Evolutionary conservation across 768 basidiomycete genomes (phyloP).

Genomic region (Kwoniella botswanensis): DNA sequence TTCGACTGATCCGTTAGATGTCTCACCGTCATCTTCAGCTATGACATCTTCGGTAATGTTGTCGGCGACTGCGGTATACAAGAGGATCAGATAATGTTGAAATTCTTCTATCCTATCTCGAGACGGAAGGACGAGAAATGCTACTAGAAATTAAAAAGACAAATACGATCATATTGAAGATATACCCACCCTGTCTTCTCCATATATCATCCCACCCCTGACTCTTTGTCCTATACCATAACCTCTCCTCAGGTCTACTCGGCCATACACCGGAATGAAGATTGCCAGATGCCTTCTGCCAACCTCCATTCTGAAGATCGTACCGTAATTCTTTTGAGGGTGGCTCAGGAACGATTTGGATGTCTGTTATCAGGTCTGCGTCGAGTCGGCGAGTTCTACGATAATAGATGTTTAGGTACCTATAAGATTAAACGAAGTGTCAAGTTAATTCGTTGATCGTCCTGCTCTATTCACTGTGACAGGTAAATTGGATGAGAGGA

Average conservation of each 20-base stretch:
- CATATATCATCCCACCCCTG: conserved; percentile 46
- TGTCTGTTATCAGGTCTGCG: conserved; percentile 75
- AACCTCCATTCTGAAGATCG: conserved; percentile 60
- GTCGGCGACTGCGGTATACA: background rate
- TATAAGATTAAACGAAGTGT: background rate
- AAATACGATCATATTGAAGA: background rate
- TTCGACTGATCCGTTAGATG: background rate
- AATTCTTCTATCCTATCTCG: background rate
- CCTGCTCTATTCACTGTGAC: background rate
- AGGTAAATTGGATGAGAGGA: background rate
- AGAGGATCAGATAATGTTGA: background rate
- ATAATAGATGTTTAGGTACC: conserved; percentile 74
- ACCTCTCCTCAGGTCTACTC: conserved; percentile 64
- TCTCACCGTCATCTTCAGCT: conserved; percentile 16
- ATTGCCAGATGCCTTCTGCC: conserved; percentile 71
- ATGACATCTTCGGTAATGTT: background rate
- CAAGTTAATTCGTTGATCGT: too few species aligned
- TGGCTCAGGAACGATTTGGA: conserved; percentile 68
- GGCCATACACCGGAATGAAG: conserved; percentile 69
- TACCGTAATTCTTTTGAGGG: conserved; percentile 62
- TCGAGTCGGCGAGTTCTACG: conserved; percentile 82
- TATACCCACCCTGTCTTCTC: conserved; percentile 14
- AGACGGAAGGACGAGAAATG: background rate
- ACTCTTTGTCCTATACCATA: conserved; percentile 77
- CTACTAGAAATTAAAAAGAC: too few species aligned